Conservation (phyloP, 2,329 filamentous ascomycete genomes). For the Cladosporium cucumerinum region DNA sequence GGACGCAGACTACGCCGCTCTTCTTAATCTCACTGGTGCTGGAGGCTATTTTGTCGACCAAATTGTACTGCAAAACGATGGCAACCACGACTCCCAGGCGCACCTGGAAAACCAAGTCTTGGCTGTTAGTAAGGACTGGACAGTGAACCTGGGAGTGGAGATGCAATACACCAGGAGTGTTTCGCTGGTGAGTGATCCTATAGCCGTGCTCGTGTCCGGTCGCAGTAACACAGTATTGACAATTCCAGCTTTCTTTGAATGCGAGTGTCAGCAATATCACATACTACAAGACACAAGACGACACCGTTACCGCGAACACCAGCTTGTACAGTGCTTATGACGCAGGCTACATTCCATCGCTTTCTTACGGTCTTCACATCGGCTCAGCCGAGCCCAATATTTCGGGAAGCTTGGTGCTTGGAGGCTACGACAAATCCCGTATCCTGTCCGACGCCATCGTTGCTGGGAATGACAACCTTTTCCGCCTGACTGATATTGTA, state of each 20-base stretch:
- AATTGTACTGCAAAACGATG: slow-evolving; percentile 7
- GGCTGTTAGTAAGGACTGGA: slow-evolving; percentile 17
- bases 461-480: slow-evolving; percentile 15
- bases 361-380: slow-evolving; percentile 21
- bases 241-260: slow-evolving; percentile 19
- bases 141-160: slow-evolving; percentile 10
- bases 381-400: slow-evolving; percentile 19
- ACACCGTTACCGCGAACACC: slow-evolving; percentile 6
- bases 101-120: slow-evolving; percentile 10
- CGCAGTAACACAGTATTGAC: not conserved
- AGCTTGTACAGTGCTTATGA: slow-evolving; percentile 18
- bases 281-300: not conserved
- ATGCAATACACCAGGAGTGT: slow-evolving; percentile 16
- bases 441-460: slow-evolving; percentile 16
- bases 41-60: slow-evolving; percentile 14
- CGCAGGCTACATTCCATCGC: slow-evolving; percentile 17
- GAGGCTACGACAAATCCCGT: slow-evolving; percentile 24
- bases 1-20: slow-evolving; percentile 16
- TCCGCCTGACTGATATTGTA: slow-evolving; percentile 39
- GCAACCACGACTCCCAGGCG: not conserved
- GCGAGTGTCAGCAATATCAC: slow-evolving; percentile 10
- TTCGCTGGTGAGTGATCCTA: slow-evolving; percentile 18
- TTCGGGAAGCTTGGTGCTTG: slow-evolving; percentile 19
- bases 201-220: not conserved
- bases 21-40: slow-evolving; percentile 17